phyloP scores from a whole-genome alignment of 257 asterid genomes.

The Lithospermum erythrorhizon region DNA sequence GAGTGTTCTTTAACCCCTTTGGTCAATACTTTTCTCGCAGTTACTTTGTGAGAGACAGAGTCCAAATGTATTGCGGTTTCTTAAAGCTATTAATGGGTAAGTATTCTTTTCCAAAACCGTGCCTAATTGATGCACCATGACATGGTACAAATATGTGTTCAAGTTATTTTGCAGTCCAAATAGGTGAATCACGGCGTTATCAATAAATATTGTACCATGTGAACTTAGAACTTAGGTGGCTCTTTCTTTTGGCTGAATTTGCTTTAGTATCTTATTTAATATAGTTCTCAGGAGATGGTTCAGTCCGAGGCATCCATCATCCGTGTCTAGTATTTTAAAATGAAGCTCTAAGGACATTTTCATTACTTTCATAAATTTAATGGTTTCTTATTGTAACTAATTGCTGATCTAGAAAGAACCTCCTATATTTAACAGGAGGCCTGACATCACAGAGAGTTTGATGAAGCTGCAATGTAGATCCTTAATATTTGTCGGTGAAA shows the following conservation, averaged over 20 bases:
- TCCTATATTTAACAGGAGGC: conserved; percentile 34
- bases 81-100: conserved; percentile 52
- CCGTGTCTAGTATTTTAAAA: no score
- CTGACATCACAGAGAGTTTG: conserved; percentile 41
- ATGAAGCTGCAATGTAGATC: conserved; percentile 42
- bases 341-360: no score
- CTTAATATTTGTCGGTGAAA: conserved; percentile 49
- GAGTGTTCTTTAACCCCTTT: conserved; percentile 10
- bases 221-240: no score
- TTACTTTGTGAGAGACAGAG: conserved; percentile 58
- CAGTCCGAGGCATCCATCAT: no score
- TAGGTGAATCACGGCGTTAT: no score
- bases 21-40: conserved; percentile 25
- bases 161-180: no score
- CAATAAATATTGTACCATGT: no score
- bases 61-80: conserved; percentile 46
- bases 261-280: no score
- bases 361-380: no score
- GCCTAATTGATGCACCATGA: neutral
- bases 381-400: no score
- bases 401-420: neutral
- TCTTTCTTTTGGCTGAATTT: no score
- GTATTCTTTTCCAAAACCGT: conserved; percentile 2
- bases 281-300: no score
- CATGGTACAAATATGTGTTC: neutral